phyloP scores from a whole-genome alignment of 139 green algal genomes.

The Mychonastes homosphaera region DNA sequence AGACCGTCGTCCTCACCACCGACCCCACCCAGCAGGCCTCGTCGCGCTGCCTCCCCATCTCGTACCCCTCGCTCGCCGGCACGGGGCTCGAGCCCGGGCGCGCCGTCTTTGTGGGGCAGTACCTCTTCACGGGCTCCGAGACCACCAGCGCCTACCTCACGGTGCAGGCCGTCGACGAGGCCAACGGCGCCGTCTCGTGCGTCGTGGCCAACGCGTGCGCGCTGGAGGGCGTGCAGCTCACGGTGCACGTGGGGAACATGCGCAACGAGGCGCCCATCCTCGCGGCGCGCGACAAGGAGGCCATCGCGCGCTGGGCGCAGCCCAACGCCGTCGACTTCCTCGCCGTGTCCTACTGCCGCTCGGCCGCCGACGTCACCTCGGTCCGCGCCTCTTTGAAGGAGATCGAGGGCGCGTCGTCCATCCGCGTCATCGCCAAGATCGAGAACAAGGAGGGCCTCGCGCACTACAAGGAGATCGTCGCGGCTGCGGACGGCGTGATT shows the following conservation, averaged over 20 bases:
- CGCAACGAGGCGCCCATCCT: slow-evolving; percentile 38
- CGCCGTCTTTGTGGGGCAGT: slow-evolving; percentile 65
- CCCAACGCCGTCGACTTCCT: slow-evolving; percentile 52
- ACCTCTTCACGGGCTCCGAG: slow-evolving; percentile 57
- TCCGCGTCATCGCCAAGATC: slow-evolving; percentile 81
- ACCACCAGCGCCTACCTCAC: slow-evolving; percentile 50
- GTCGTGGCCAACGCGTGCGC: slow-evolving; percentile 48
- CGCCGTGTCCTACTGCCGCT: slow-evolving; percentile 40
- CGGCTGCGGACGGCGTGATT: slow-evolving; percentile 56
- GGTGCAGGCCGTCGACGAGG: slow-evolving; percentile 33
- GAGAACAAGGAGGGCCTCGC: slow-evolving; percentile 35
- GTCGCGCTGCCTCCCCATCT: slow-evolving; percentile 43
- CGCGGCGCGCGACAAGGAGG: slow-evolving; percentile 19
- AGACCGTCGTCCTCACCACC: slow-evolving; percentile 49
- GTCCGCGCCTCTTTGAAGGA: too few relatives aligned
- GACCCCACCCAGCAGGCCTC: slow-evolving; percentile 25
- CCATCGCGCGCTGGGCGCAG: slow-evolving; percentile 8
- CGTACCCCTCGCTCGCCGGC: slow-evolving; percentile 29
- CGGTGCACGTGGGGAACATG: slow-evolving; percentile 39
- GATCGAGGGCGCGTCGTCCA: too few relatives aligned
- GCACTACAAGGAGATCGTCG: slow-evolving; percentile 44
- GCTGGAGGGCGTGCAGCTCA: slow-evolving; percentile 70
- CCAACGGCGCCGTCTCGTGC: slow-evolving; percentile 39
- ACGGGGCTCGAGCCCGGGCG: slow-evolving; percentile 43
- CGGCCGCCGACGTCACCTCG: slow-evolving; percentile 25